A percentile compares a stretch with the other conserved stretches of the same genome.
These are phyloP conservation scores for Fusarium papillatum DNA, from an alignment of 2,329 filamentous ascomycete species.

Conservation along the genomic window DNA sequence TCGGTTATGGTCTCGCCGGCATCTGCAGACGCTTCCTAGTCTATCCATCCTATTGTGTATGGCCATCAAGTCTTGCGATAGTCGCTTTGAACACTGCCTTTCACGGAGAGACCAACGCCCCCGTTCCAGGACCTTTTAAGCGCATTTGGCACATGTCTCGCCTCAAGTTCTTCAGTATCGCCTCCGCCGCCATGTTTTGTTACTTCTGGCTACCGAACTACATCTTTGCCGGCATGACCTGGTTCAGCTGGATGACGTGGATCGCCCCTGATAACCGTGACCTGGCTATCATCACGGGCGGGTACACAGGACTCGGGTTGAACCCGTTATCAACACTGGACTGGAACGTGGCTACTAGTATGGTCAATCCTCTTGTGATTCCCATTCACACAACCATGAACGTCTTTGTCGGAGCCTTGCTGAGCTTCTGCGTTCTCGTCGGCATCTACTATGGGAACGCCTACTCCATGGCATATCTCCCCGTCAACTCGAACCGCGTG, in stretches of 20 bases:
- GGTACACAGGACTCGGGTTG: slow-evolving; percentile 54
- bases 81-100: slow-evolving; percentile 64
- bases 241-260: slow-evolving; percentile 68
- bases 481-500: slow-evolving; percentile 55
- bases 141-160: slow-evolving; percentile 57
- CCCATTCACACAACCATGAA: slow-evolving; percentile 55
- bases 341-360: slow-evolving; percentile 54
- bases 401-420: slow-evolving; percentile 46
- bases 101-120: slow-evolving; percentile 55
- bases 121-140: slow-evolving; percentile 46
- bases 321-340: slow-evolving; percentile 58
- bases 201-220: slow-evolving; percentile 69
- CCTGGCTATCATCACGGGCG: slow-evolving; percentile 53
- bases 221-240: slow-evolving; percentile 60
- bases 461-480: slow-evolving; percentile 54
- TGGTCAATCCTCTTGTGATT: slow-evolving; percentile 53
- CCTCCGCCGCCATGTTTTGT: slow-evolving; percentile 62
- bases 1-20: slow-evolving; percentile 69
- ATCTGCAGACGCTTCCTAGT: slow-evolving; percentile 64
- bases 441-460: slow-evolving; percentile 50
- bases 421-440: slow-evolving; percentile 46
- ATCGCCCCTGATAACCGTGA: slow-evolving; percentile 59
- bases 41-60: slow-evolving; percentile 65
- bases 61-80: slow-evolving; percentile 65
- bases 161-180: slow-evolving; percentile 60